These are phyloP conservation scores for Calocera cornea DNA, from an alignment of 768 basidiomycete species.

Conservation along the genomic window DNA sequence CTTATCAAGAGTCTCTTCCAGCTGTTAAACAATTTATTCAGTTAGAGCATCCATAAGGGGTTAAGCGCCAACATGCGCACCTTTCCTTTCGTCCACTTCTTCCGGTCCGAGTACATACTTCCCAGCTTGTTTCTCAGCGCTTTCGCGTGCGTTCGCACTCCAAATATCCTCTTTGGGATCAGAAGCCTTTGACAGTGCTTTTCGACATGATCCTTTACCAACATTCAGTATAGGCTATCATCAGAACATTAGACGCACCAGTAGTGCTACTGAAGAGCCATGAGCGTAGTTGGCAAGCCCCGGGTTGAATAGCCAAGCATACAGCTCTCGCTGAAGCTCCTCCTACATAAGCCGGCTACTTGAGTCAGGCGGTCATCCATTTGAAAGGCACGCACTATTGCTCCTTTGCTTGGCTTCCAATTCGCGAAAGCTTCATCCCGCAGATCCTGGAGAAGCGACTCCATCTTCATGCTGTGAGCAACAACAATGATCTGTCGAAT, in stretches of 20 bases:
- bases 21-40: not conserved
- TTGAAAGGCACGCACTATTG: not conserved
- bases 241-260: not conserved
- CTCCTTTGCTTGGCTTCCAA: not conserved
- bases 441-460: not conserved
- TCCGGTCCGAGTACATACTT: not conserved
- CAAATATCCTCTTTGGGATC: not conserved
- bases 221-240: not conserved
- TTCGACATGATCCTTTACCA: not conserved
- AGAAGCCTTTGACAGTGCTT: not conserved
- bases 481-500: not conserved
- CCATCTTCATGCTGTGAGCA: not conserved
- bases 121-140: not conserved
- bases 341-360: not conserved
- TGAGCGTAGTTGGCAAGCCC: not conserved
- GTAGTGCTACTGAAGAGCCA: not conserved
- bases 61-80: no score
- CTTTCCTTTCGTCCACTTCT: not conserved
- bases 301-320: not conserved
- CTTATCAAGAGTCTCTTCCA: not conserved
- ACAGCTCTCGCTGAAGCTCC: not conserved
- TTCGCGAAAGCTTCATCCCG: not conserved
- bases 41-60: no score
- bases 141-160: not conserved
- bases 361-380: no score